Conservation (phyloP, 2,329 filamentous ascomycete species). For the Pleurostoma richardsiae region DNA sequence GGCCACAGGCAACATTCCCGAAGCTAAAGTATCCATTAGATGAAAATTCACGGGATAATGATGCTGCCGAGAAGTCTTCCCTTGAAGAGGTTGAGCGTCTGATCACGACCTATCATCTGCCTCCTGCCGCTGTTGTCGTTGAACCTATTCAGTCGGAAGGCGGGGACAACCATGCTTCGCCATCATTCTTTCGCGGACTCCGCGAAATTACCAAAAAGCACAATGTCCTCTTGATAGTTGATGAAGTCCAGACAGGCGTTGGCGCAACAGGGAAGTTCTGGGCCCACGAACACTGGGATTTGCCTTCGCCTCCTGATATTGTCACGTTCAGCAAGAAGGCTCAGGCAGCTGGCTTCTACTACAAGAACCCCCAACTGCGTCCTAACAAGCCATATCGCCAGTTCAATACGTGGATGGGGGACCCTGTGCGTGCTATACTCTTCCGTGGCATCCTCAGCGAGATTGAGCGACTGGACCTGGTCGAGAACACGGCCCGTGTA, state of each 20-base stretch:
- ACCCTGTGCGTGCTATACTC: slow-evolving; percentile 70
- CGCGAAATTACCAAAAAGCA: slow-evolving; percentile 67
- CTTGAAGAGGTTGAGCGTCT: slow-evolving; percentile 68
- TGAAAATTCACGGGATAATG: slow-evolving; percentile 64
- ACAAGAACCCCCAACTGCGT: slow-evolving; percentile 65
- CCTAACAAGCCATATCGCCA: slow-evolving; percentile 81
- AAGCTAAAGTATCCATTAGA: slow-evolving; percentile 71
- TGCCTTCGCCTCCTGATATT: slow-evolving; percentile 69
- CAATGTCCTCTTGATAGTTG: slow-evolving; percentile 70
- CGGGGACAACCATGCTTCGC: slow-evolving; percentile 79
- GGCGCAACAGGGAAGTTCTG: slow-evolving; percentile 85
- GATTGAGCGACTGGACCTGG: slow-evolving; percentile 63
- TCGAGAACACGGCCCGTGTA: slow-evolving; percentile 50
- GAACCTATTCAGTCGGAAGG: slow-evolving; percentile 82
- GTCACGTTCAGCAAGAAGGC: slow-evolving; percentile 90
- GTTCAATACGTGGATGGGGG: slow-evolving; percentile 87
- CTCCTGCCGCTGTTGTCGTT: slow-evolving; percentile 68
- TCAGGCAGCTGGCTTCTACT: slow-evolving; percentile 81
- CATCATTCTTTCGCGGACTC: slow-evolving; percentile 72
- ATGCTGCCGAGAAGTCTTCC: slow-evolving; percentile 65
- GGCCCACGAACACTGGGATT: slow-evolving; percentile 81
- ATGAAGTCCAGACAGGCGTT: slow-evolving; percentile 80
- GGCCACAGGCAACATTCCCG: slow-evolving; percentile 82
- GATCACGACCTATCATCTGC: slow-evolving; percentile 61
- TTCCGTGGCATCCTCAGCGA: slow-evolving; percentile 76